These are phyloP conservation scores for Ophiostoma quercus DNA, from an alignment of 2,329 filamentous ascomycete genomes.

Conservation along the genomic window DNA sequence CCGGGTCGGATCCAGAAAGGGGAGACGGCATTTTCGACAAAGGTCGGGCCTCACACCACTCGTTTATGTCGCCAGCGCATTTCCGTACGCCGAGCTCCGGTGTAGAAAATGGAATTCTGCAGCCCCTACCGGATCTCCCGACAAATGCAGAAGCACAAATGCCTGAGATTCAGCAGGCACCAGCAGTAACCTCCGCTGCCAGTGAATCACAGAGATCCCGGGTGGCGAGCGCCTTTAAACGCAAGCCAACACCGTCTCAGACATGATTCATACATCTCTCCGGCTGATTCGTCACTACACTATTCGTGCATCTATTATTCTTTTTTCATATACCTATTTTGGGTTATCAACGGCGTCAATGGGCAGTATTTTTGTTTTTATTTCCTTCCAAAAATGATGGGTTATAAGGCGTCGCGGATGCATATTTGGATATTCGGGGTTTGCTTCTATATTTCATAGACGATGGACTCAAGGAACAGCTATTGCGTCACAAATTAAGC, in stretches of 20 bases:
- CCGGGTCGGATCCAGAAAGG: conserved; percentile 13
- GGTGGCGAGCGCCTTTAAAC: background rate
- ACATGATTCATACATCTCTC: background rate
- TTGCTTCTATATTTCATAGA: background rate
- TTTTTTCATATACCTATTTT: background rate
- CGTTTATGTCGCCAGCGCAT: conserved; percentile 20
- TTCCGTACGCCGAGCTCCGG: background rate
- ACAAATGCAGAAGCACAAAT: background rate
- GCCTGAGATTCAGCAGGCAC: background rate
- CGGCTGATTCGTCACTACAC: background rate
- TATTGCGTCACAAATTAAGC: background rate
- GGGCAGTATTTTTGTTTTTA: background rate
- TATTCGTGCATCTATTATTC: background rate
- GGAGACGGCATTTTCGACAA: background rate
- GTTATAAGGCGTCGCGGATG: background rate
- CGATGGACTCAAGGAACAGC: background rate
- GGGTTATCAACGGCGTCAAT: background rate
- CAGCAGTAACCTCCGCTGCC: background rate
- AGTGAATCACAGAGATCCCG: background rate
- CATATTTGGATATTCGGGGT: background rate
- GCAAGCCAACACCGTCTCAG: conserved; percentile 3
- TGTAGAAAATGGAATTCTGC: background rate
- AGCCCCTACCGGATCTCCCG: background rate
- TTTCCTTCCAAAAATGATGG: background rate
- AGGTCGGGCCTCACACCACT: background rate